Conservation (phyloP, 2,329 filamentous ascomycete species). For the Alternaria solani region DNA sequence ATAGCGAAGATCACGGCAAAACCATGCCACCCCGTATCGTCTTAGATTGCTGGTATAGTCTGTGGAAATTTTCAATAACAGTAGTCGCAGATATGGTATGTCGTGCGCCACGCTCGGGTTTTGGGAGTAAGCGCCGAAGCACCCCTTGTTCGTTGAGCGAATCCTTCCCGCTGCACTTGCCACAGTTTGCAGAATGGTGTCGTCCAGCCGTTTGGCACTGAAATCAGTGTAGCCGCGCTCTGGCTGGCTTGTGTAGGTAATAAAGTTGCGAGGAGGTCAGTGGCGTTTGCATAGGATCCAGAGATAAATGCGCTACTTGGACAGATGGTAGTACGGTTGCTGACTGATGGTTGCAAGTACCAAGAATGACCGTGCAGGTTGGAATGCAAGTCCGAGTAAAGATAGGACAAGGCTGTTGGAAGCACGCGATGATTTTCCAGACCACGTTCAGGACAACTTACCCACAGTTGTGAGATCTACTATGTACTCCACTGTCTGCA, state of each 20-base stretch:
- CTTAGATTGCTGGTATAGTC: not conserved
- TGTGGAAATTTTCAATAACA: not conserved
- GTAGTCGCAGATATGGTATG: not conserved
- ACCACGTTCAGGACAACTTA: not conserved
- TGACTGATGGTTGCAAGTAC: not conserved
- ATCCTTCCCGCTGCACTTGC: conserved; percentile 25
- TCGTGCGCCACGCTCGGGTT: conserved; percentile 1
- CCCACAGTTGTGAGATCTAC: not conserved
- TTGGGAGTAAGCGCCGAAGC: conserved; percentile 8
- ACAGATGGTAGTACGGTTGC: not conserved
- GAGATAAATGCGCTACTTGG: not conserved
- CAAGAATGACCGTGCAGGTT: not conserved
- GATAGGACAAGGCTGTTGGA: not conserved
- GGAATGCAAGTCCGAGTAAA: not conserved
- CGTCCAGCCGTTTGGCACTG: conserved; percentile 4
- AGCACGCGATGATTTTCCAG: not conserved
- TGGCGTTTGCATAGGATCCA: not conserved
- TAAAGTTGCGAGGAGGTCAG: not conserved
- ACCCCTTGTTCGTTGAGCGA: conserved; percentile 21
- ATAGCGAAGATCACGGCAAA: not conserved
- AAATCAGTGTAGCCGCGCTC: not conserved
- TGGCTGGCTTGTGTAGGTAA: not conserved
- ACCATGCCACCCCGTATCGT: not conserved
- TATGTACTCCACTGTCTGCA: not conserved
- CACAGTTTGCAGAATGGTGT: conserved; percentile 10